These are phyloP conservation scores for Saposhnikovia divaricata DNA, from an alignment of 129 eudicot genomes.

Conservation along the genomic window DNA sequence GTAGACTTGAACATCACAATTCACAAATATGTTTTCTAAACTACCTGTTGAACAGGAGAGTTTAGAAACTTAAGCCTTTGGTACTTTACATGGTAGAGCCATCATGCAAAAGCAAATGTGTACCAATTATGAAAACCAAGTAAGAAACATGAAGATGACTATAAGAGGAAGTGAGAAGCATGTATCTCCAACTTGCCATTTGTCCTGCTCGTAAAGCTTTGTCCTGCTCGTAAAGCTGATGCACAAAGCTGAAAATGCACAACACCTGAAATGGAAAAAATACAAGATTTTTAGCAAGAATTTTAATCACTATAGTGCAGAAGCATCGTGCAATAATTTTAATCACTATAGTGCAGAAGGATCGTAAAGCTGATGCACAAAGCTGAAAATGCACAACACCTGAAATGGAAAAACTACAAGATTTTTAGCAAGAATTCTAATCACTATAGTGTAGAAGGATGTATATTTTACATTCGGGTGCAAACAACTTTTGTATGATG, in stretches of 20 bases:
- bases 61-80: background rate
- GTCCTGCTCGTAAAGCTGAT: background rate
- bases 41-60: background rate
- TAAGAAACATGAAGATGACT: background rate
- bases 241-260: background rate
- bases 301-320: background rate
- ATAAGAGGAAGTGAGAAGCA: background rate
- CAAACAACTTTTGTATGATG: background rate
- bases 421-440: background rate
- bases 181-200: background rate
- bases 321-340: no score
- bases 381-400: background rate
- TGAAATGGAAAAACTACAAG: background rate
- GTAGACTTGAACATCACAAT: background rate
- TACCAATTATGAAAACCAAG: background rate
- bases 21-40: background rate
- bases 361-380: background rate
- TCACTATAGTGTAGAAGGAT: background rate
- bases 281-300: background rate
- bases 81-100: background rate
- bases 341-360: no score
- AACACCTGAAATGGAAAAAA: background rate
- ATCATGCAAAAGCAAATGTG: background rate
- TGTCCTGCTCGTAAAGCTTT: background rate
- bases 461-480: background rate